Percentiles rank a stretch among this genome's conserved stretches.
Conservation (phyloP, 257 asterid species). For the Fraxinus anomala region DNA sequence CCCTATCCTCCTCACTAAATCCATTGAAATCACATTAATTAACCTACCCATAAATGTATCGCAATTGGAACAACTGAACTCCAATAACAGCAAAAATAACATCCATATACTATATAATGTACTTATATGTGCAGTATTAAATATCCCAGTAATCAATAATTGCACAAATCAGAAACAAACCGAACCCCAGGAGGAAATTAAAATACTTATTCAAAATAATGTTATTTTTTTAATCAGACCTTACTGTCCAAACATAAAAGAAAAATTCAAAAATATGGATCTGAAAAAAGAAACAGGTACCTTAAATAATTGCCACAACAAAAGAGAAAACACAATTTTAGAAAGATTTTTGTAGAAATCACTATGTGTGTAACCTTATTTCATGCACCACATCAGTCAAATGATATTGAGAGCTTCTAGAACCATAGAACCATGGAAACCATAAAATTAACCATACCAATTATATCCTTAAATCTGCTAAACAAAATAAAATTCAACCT, state of each 20-base stretch:
- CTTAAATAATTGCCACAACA: constrained; percentile 32
- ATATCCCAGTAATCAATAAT: no score
- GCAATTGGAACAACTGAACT: background rate
- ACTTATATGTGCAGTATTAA: no score
- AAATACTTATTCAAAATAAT: no score
- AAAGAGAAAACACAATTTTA: background rate
- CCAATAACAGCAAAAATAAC: no score
- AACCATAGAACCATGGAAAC: constrained; percentile 55
- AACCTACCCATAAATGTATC: background rate
- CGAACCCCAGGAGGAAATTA: constrained; percentile 10
- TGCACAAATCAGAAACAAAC: background rate
- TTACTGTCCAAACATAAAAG: background rate
- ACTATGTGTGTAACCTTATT: constrained; percentile 23
- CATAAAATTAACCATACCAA: constrained; percentile 60
- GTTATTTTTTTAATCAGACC: no score
- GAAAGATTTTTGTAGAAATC: constrained; percentile 13
- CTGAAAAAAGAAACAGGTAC: constrained; percentile 26
- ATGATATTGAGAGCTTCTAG: constrained; percentile 84
- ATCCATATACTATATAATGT: no score
- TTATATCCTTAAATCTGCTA: constrained; percentile 18
- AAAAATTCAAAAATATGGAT: background rate
- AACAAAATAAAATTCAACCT: constrained; percentile 22
- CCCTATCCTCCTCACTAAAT: constrained; percentile 80
- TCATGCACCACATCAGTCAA: constrained; percentile 26
- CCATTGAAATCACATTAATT: background rate